Evolutionary conservation across 352 stramenopile genomes (phyloP), one percentile per base, ranked within the genome.

Genomic region (Globisporangium abappressorium): DNA sequence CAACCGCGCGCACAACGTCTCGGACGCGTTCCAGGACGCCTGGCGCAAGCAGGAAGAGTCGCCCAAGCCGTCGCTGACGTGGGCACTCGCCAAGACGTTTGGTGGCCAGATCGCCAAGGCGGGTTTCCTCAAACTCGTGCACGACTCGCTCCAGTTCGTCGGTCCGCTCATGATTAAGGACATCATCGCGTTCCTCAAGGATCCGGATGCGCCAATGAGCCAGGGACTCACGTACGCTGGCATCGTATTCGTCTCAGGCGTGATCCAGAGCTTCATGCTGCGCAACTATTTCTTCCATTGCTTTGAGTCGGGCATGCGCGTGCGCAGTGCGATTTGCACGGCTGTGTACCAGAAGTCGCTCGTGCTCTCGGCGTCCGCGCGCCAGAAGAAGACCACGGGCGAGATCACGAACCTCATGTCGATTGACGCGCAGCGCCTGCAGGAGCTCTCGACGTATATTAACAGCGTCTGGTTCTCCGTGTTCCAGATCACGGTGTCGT

Each of bases 351-450:
- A 85, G 75, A 85, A 93, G 76, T 78, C 92, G 80, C 65, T 98
- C 87, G 93, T 86, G 77, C 85, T 81, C 55, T 98, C 70, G 60
- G 90, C 70, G 28, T 92, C 70, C 62, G 84, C 72, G 67, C 92
- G 66, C 55, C 85, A 85, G 86, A 81, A 92, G 67, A 84, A 80
- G 62, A 96, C 83, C 36, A 87, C 93, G 26, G 97, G 97, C 59
- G 93, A 99, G 81, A 98, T 99, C 71, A 97, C 94, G 14, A 99
- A 99, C 73, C 88, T 99, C 38, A 98, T 99, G 84, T 97, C 93
- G 8, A 98, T 99, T 73, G 97, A 99, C 78, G 95, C 95, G 12
- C 87, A 98, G 78, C 85, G 94, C 14, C 80, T 99, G 54, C 97
- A 99, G 73, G 92, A 98, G 57, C 81, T 98, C 55, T 98, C 94